phyloP scores from a whole-genome alignment of 1,284 basidiomycete genomes.

The Malassezia vespertilionis region DNA sequence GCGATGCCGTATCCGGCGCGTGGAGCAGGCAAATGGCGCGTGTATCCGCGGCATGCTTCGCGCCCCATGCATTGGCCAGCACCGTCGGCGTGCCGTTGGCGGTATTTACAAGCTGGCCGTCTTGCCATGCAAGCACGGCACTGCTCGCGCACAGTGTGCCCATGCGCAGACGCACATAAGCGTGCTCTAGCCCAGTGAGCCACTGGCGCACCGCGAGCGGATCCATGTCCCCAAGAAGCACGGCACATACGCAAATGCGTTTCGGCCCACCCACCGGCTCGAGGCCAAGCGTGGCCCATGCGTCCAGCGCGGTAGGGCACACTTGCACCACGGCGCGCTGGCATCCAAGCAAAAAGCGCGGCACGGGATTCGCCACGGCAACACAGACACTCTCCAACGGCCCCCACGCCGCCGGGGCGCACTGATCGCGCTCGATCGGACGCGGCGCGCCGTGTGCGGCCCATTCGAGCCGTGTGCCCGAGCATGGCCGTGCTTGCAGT shows the following conservation, averaged over 20 bases:
- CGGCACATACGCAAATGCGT: background rate
- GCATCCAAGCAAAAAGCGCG: constrained; percentile 8
- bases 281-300: constrained; percentile 8
- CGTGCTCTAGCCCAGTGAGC: background rate
- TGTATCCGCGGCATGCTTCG: background rate
- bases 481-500: background rate
- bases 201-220: background rate
- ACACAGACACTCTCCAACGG: background rate
- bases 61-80: background rate
- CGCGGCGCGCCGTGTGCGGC: background rate
- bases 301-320: background rate
- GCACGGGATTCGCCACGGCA: background rate
- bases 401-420: background rate
- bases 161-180: background rate
- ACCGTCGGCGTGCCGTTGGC: background rate
- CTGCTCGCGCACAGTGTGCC: background rate
- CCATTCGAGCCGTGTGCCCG: too few species aligned
- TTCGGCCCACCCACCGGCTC: constrained; percentile 6
- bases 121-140: background rate
- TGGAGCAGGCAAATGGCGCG: background rate
- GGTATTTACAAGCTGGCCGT: background rate
- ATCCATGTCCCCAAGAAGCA: constrained; percentile 5
- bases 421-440: background rate
- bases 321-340: constrained; percentile 5
- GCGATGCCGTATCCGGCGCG: background rate